Evolutionary conservation across 2,329 filamentous ascomycete genomes (phyloP), one percentile per base, ranked within the genome.

Genomic region (Cytospora leucostoma): DNA sequence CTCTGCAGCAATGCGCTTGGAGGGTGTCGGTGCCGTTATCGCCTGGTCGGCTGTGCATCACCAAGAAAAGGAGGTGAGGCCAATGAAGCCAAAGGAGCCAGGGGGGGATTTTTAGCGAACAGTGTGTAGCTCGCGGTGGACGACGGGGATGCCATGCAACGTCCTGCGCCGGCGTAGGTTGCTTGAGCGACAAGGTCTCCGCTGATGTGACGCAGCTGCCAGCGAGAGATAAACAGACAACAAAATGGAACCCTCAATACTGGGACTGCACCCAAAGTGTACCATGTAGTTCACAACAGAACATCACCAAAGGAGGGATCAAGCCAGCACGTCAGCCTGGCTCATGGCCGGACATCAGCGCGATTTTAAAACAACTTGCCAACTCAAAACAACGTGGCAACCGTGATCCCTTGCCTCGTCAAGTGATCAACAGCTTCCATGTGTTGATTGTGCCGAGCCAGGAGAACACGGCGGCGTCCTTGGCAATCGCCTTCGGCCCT

Each of bases 401-500:
- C n/a, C 5, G 17, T 17, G 32, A 10, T 17, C 33, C 11, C 44
- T n/a, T 47, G 44, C 7, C 44, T 57, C 32, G 40, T 19, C 40
- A 57, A 47, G 15, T 35, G 27, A 27, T 27, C 27, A 27, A 27
- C 56, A 54, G 7, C 12, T 27, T 7, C 33, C 6, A 44, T 27
- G 13, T 21, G 33, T 32, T 17, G n/a, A 7, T 21, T 47, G 44
- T 19, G 19, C n/a, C 10, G 11, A 47, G 8, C n/a, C 12, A 21
- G 44, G 44, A 47, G 44, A 7, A 38, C 52, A 13, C 52, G 52
- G 52, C 52, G n/a, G 7, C 34, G n/a, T n/a, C 35, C 52, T 38
- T 35, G 52, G 33, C 51, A 40, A 50, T 61, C 59, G 44, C n/a
- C n/a, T 55, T 40, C 51, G 59, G 55, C 51, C 11, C 59, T 63